phyloP scores from a whole-genome alignment of 2,329 filamentous ascomycete genomes.

The Aureobasidium sp. region DNA sequence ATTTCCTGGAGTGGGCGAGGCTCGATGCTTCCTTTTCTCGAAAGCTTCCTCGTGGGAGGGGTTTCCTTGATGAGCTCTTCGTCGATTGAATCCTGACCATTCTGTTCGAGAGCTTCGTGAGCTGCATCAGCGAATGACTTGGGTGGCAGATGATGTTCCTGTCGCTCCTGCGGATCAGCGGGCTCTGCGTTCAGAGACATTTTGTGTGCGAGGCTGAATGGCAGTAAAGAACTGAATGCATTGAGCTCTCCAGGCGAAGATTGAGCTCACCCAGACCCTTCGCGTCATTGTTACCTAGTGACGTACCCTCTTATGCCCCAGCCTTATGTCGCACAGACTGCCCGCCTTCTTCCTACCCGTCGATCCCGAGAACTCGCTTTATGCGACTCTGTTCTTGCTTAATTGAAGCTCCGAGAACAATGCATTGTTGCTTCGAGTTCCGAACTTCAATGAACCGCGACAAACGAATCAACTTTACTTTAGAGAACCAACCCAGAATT shows the following conservation, averaged over 20 bases:
- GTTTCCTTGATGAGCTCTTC: constrained; percentile 30
- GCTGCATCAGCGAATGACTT: constrained; percentile 40
- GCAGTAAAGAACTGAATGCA: background rate
- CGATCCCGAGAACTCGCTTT: background rate
- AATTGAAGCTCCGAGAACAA: background rate
- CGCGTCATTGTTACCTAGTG: background rate
- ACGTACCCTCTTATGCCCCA: background rate
- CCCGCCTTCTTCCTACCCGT: background rate
- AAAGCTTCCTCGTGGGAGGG: constrained; percentile 21
- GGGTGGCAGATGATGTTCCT: constrained; percentile 32
- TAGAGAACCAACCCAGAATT: no score
- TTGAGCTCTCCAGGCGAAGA: background rate
- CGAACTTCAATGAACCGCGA: no score
- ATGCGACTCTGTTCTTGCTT: background rate
- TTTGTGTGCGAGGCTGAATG: background rate
- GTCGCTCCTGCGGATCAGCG: constrained; percentile 33
- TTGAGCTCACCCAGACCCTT: constrained; percentile 8
- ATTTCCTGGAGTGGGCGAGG: constrained; percentile 29
- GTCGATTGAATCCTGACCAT: constrained; percentile 19
- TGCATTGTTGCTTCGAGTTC: background rate
- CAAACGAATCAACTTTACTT: no score
- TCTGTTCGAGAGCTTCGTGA: constrained; percentile 23
- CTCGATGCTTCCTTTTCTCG: constrained; percentile 23
- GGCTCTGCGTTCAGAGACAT: constrained; percentile 27
- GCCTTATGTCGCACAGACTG: background rate